Percentiles rank a stretch among this genome's conserved stretches.
Evolutionary conservation across 129 eudicot genomes (phyloP).

Genomic region (Flaveria bidentis): DNA sequence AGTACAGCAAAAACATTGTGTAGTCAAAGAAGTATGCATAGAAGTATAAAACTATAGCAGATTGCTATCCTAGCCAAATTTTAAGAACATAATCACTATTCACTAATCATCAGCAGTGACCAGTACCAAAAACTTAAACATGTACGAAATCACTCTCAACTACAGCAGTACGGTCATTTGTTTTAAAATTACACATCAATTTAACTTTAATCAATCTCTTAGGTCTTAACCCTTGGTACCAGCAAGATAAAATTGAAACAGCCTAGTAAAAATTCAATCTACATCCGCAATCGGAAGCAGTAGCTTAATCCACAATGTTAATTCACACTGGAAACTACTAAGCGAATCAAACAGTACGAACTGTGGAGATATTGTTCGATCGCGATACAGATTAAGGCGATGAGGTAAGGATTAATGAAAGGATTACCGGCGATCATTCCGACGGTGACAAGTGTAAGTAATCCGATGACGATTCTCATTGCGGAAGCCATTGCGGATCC

Average conservation of each 20-base stretch:
- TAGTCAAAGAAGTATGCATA: background rate
- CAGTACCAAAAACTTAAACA: background rate
- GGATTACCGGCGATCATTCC: conserved; percentile 71
- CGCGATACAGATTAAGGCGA: background rate
- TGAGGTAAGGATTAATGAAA: background rate
- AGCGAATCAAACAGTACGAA: background rate
- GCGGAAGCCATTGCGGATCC: conserved; percentile 46
- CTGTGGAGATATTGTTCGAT: background rate
- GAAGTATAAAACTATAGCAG: background rate
- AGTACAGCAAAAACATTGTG: background rate
- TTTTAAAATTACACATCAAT: background rate
- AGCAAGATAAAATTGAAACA: conserved; percentile 19
- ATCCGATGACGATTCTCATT: conserved; percentile 55
- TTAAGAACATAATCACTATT: background rate
- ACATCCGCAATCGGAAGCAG: conserved; percentile 4
- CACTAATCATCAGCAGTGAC: background rate
- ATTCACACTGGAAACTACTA: background rate
- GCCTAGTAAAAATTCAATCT: background rate
- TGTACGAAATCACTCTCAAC: background rate
- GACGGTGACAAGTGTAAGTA: conserved; percentile 76
- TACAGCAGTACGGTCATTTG: background rate
- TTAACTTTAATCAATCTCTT: background rate
- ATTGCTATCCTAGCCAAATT: background rate
- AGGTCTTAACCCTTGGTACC: conserved; percentile 18
- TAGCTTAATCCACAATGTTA: conserved; percentile 13